Evolutionary conservation across 2,329 filamentous ascomycete genomes (phyloP).

Genomic region (Colletotrichum sp.): DNA sequence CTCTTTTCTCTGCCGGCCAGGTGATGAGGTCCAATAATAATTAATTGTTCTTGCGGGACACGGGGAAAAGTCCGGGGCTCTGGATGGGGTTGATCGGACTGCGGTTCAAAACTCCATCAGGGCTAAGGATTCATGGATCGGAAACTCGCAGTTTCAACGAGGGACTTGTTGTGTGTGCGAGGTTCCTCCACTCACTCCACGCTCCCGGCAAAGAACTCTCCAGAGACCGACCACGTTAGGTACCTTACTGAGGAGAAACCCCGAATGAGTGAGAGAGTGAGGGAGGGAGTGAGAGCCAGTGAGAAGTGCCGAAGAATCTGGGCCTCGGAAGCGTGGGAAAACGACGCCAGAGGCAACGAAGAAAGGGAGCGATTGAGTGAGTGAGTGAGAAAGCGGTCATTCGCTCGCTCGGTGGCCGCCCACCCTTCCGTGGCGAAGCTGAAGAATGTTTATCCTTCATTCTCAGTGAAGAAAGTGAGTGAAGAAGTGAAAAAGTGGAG

Average conservation of each 20-base stretch:
- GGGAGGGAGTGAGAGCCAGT: neutral
- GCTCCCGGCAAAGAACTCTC: conserved; percentile 20
- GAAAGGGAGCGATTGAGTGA: neutral
- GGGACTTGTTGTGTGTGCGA: neutral
- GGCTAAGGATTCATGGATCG: conserved; percentile 2
- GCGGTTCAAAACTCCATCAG: neutral
- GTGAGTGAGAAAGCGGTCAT: neutral
- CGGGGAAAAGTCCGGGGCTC: conserved; percentile 15
- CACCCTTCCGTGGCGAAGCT: neutral
- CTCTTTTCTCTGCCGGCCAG: neutral
- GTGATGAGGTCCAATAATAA: neutral
- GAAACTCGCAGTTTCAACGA: neutral
- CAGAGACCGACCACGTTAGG: neutral
- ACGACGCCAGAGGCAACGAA: neutral
- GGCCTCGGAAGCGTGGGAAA: neutral
- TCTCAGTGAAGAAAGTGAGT: neutral
- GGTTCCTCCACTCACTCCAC: neutral
- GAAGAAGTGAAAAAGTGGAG: neutral
- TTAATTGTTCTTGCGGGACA: conserved; percentile 17
- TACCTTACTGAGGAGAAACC: neutral
- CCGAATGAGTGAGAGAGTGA: neutral
- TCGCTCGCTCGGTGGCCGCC: neutral
- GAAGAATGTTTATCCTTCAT: conserved; percentile 15
- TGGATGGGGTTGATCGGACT: neutral
- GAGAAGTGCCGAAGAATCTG: conserved; percentile 6